Evolutionary conservation across 2,329 filamentous ascomycete genomes (phyloP).

Genomic region (Paracoccidioides lutzii): DNA sequence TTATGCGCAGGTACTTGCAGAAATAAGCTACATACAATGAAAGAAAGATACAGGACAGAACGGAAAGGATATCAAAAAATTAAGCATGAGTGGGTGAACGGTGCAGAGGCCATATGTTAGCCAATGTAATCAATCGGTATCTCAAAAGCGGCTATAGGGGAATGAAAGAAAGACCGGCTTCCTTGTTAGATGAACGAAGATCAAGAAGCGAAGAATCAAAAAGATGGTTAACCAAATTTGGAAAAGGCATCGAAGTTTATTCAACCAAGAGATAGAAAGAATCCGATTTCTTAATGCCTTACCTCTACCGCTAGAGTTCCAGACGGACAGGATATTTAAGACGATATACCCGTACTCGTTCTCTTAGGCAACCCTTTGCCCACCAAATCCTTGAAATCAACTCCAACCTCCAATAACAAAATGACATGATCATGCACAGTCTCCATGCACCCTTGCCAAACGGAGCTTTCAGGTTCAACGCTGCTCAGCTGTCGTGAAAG

Average conservation of each 20-base stretch:
- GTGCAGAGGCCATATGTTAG: background rate
- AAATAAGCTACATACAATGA: background rate
- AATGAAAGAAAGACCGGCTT: background rate
- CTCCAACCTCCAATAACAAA: slow-evolving; percentile 68
- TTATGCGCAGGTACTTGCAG: too few species aligned
- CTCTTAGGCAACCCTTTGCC: background rate
- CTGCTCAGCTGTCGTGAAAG: slow-evolving; percentile 76
- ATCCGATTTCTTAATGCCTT: too few species aligned
- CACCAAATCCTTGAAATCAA: slow-evolving; percentile 83
- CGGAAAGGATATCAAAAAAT: background rate
- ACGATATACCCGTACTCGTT: background rate
- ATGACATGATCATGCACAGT: slow-evolving; percentile 67
- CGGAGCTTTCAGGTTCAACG: slow-evolving; percentile 59
- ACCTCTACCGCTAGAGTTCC: too few species aligned
- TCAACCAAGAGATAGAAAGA: too few species aligned
- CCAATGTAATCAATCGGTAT: background rate
- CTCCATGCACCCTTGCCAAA: slow-evolving; percentile 74
- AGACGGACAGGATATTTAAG: too few species aligned
- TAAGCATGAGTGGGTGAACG: background rate
- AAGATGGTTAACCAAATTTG: background rate
- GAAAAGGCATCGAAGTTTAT: background rate
- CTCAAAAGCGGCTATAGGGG: background rate
- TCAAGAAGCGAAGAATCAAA: background rate
- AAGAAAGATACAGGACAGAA: background rate
- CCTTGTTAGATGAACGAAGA: background rate